Evolutionary conservation across 768 basidiomycete species (phyloP).

Genomic region (Suillus lakei): DNA sequence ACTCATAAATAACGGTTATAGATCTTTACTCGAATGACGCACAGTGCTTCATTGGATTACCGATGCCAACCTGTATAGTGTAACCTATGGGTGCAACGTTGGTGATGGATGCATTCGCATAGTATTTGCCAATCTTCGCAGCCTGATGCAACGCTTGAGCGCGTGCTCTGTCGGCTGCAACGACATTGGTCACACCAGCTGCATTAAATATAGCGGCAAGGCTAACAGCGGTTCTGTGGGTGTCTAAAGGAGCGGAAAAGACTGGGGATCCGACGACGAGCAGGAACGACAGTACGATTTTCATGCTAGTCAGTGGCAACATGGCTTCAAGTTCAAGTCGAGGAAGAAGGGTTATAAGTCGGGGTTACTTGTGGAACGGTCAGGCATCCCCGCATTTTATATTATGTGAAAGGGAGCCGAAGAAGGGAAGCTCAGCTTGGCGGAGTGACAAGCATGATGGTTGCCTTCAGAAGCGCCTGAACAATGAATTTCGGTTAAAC

Average conservation of each 20-base stretch:
- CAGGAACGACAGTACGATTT: not conserved
- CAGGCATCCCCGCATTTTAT: not conserved
- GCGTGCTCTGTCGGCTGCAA: constrained; percentile 7
- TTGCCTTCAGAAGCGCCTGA: not conserved
- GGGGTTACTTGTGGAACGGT: not conserved
- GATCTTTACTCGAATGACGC: constrained; percentile 2
- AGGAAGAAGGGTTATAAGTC: not conserved
- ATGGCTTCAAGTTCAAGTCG: not conserved
- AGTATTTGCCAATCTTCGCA: not conserved
- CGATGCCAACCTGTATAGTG: constrained; percentile 23
- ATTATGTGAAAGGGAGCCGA: not conserved
- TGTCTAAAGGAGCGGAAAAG: not conserved
- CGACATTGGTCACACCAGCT: constrained; percentile 4
- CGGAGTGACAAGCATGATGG: not conserved
- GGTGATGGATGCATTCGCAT: constrained; percentile 2
- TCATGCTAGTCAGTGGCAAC: not conserved
- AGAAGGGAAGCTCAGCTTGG: not conserved
- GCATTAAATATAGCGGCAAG: constrained; percentile 7
- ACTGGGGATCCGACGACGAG: not conserved
- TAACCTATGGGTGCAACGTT: constrained; percentile 26
- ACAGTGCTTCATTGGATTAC: constrained; percentile 24
- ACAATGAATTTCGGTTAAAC: not conserved
- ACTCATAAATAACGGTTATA: not conserved
- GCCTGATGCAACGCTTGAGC: not conserved
- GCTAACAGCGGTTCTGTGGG: not conserved